Base-by-base conservation (phyloP, 176 grass and related monocot genomes). In the maize (Zea mays) region DNA sequence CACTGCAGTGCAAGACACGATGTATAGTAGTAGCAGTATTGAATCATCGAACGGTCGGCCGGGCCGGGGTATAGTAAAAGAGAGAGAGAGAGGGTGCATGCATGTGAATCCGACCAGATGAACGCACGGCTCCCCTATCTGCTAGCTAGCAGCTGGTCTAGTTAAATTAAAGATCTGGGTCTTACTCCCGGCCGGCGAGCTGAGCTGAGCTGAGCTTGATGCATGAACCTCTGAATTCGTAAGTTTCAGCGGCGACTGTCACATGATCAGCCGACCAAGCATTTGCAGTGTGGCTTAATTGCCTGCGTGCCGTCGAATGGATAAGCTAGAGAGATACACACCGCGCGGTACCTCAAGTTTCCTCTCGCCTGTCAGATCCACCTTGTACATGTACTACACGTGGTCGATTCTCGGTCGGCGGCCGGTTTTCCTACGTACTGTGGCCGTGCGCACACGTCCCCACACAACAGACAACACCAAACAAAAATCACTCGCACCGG, bases 191-290 rank as follows among this genome's bases (percentile, higher is more conserved):
- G 77, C 40, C 27, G 27, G 27, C 27, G 27, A 27, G 27, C 27
- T 27, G 27, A n/a, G n/a, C n/a, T n/a, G n/a, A n/a, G n/a, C n/a
- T 27, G 70, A 75, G 56, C 71, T 46, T 34, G 77, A 78, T 87
- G 80, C 85, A 87, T 83, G 80, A 81, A 87, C 76, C 76, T 83
- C 68, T 20, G 34, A 16, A 42, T 71, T 76, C 54, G 76, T 27
- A 59, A 57, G 35, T 76, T 46, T 64, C 71, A 34, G 56, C 71
- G 27, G 27, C 27, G 27, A 27, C 14, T 88, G 77, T 89, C 82
- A 21, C 15, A 37, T 43, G 33, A 38, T 42, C 34, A 65, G 64
- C 86, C 86, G 86, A 85, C 86, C 57, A 42, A 49, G 72, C 49
- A 72, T 66, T 77, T 52, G 71, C 63, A 81, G 77, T 61, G 58